phyloP scores from a whole-genome alignment of 768 basidiomycete species.

The Leccinellum rugosiceps region DNA sequence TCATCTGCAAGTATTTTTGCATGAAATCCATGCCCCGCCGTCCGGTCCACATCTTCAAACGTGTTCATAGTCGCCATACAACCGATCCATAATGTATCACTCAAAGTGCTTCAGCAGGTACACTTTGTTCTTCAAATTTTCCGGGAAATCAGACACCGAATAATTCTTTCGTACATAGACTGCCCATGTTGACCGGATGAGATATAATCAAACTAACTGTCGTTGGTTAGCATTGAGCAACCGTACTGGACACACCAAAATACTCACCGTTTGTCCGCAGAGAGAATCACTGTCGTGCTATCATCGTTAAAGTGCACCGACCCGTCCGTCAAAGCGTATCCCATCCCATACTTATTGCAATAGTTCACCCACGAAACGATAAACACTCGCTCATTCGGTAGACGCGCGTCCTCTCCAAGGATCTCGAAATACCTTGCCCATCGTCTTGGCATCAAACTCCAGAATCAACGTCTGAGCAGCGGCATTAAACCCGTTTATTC shows the following conservation, averaged over 20 bases:
- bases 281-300: slow-evolving; percentile 79
- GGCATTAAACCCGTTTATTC: slow-evolving; percentile 63
- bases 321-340: slow-evolving; percentile 94
- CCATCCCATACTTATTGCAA: slow-evolving; percentile 99
- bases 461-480: slow-evolving; percentile 47
- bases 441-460: slow-evolving; percentile 68
- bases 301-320: slow-evolving; percentile 98
- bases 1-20: slow-evolving; percentile 93
- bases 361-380: slow-evolving; percentile 99
- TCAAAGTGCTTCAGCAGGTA: slow-evolving; percentile 94
- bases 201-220: slow-evolving; percentile 83
- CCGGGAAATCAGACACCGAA: slow-evolving; percentile 67
- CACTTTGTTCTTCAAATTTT: slow-evolving; percentile 85
- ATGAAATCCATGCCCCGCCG: slow-evolving; percentile 93
- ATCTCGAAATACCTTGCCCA: slow-evolving; percentile 64
- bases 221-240: background rate
- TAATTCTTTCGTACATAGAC: slow-evolving; percentile 72
- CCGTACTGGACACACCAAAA: background rate
- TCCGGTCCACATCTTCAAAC: slow-evolving; percentile 62
- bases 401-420: slow-evolving; percentile 50
- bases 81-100: slow-evolving; percentile 86
- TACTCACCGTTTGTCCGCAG: slow-evolving; percentile 81
- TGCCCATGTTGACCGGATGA: slow-evolving; percentile 62
- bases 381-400: slow-evolving; percentile 76
- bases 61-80: slow-evolving; percentile 81